Evolutionary conservation across 495 filamentous ascomycete genomes (phyloP), one percentile per base, ranked within the genome.

Genomic region (Aspergillus nanangensis): DNA sequence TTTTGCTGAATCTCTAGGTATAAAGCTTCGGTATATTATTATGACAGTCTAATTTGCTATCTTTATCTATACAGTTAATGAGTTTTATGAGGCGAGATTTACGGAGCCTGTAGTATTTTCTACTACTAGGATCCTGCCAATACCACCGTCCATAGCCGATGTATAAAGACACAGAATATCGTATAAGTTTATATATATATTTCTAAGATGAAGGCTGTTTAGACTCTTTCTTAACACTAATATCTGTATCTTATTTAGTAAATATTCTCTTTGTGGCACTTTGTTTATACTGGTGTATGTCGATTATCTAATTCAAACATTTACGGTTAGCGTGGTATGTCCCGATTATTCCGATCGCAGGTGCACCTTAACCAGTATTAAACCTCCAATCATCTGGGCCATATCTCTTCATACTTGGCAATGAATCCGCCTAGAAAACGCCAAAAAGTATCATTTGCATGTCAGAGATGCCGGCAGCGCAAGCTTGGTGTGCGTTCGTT

Each of bases 401-500:
- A n/a, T n/a, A n/a, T n/a, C n/a, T 5, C 25, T 29, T 29, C 25
- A 29, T 29, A 29, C 25, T 5, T 29, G 11, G 11, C 5, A 29
- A 38, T 38, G 36, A 20, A 38, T 18, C 36, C 36, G 15, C 5
- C 36, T 20, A 38, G 14, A 38, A 38, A 38, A 20, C 36, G 36
- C 9, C 36, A 38, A 11, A 38, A 38, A 18, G 36, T 38, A 8
- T 38, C 36, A 5, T 21, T 20, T 5, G 36, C 36, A 14, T 38
- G 36, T 38, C 14, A 38, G 36, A 38, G 36, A 21, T 38, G 36
- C 17, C 36, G 36, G 5, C 15, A 8, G 36, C 36, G 36, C 19
- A 38, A 38, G 36, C 36, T 38, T 18, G 36, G 36, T 8, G 36
- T 38, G 19, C 19, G 36, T 38, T 29, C 25, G 25, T 29, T 29